A percentile compares a stretch with the other conserved stretches of the same genome.
Evolutionary conservation across 805 yeast species (phyloP).

Genomic region (Lipomyces spencermartinsiae): DNA sequence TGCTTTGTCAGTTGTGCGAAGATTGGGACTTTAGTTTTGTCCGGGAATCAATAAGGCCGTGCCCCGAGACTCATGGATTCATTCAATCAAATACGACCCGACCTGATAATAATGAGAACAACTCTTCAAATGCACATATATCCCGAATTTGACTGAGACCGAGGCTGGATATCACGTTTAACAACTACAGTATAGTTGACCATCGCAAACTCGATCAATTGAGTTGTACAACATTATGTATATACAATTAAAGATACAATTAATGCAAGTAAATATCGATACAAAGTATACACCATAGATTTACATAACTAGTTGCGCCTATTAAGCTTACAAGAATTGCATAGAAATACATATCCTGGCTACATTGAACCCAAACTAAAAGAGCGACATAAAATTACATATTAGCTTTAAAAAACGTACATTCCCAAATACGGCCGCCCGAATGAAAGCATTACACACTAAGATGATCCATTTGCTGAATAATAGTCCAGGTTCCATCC

Average conservation of each 20-base stretch:
- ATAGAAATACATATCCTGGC: not conserved
- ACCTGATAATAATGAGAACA: too few relatives aligned
- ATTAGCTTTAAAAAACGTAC: not conserved
- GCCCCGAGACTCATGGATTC: too few relatives aligned
- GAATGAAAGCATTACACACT: not conserved
- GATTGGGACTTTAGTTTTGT: not conserved
- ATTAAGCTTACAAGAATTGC: not conserved
- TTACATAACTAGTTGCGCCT: not conserved
- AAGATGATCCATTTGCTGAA: not conserved
- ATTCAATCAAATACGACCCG: too few relatives aligned
- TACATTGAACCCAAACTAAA: not conserved
- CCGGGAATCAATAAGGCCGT: not conserved
- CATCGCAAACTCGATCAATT: too few relatives aligned
- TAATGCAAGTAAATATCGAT: not conserved
- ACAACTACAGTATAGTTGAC: too few relatives aligned
- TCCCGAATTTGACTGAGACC: too few relatives aligned
- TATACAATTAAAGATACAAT: too few relatives aligned
- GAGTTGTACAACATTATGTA: not conserved
- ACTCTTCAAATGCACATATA: too few relatives aligned
- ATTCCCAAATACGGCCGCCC: not conserved
- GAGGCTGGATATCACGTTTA: too few relatives aligned
- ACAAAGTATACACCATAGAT: not conserved
- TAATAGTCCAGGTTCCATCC: constrained; percentile 5
- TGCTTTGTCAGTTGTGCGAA: not conserved
- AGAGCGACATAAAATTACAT: not conserved